Percentiles rank a stretch among this genome's conserved stretches.
phyloP scores from a whole-genome alignment of 176 grass and related monocot species.

The Aegilops sharonensis region DNA sequence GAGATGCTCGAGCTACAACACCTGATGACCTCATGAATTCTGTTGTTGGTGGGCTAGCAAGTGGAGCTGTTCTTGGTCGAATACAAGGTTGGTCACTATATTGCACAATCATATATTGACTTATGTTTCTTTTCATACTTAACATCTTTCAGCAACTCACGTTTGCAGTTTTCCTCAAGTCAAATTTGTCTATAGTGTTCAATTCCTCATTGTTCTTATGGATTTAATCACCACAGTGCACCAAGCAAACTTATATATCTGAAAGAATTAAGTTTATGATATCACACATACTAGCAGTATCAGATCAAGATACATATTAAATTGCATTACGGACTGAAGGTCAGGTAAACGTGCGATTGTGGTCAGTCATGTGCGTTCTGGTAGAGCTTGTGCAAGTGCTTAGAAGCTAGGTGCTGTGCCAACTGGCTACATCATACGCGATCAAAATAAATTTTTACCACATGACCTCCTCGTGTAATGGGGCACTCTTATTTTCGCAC shows the following conservation, averaged over 20 bases:
- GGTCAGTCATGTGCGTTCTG: not conserved
- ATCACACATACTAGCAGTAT: not conserved
- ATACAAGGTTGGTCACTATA: constrained; percentile 70
- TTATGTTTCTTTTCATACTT: constrained; percentile 18
- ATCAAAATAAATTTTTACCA: not conserved
- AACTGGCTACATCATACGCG: not conserved
- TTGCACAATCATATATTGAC: not conserved
- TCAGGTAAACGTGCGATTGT: not conserved
- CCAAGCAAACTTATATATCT: not conserved
- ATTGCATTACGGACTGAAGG: not conserved
- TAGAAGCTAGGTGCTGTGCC: not conserved
- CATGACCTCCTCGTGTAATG: not conserved
- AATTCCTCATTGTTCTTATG: not conserved
- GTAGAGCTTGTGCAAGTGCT: not conserved
- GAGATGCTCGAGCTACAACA: constrained; percentile 85
- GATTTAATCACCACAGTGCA: not conserved
- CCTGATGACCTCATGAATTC: constrained; percentile 81
- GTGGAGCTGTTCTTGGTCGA: constrained; percentile 85
- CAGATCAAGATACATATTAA: not conserved
- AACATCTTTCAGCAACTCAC: not conserved
- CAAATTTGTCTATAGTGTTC: not conserved
- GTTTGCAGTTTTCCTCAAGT: not conserved
- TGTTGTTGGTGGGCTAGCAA: constrained; percentile 76
- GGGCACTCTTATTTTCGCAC: not conserved
- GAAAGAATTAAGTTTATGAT: not conserved